Evolutionary conservation across 2,329 filamentous ascomycete species (phyloP).

Genomic region (Cladosporium austrohemisphaericum): DNA sequence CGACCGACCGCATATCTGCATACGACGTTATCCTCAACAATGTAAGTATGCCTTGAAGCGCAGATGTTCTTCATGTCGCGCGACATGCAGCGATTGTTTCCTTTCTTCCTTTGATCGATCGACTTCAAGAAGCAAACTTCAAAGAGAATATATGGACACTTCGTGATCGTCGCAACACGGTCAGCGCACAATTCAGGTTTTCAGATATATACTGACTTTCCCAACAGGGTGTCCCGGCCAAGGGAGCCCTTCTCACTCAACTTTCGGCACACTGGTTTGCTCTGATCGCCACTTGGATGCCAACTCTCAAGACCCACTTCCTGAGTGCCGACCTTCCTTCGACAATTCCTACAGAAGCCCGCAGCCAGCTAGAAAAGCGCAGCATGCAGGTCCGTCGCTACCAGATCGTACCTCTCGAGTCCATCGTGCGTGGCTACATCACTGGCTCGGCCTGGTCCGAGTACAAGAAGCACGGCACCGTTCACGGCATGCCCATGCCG

Average conservation of each 20-base stretch:
- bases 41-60: conserved; percentile 47
- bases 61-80: conserved; percentile 27
- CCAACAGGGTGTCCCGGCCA: conserved; percentile 60
- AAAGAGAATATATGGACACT: no score
- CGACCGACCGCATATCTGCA: conserved; percentile 87
- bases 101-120: not conserved
- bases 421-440: conserved; percentile 85
- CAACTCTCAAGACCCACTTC: conserved; percentile 61
- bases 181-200: no score
- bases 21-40: conserved; percentile 91
- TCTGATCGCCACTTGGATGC: conserved; percentile 54
- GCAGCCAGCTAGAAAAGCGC: conserved; percentile 51
- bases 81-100: not conserved
- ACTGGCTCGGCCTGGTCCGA: conserved; percentile 82
- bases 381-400: conserved; percentile 74
- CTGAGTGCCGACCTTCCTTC: conserved; percentile 55
- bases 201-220: not conserved
- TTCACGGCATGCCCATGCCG: conserved; percentile 71
- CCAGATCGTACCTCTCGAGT: conserved; percentile 73
- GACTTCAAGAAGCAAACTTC: not conserved
- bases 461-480: conserved; percentile 68
- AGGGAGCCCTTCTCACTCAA: conserved; percentile 64
- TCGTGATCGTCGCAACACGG: no score
- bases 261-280: conserved; percentile 68
- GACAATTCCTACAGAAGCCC: conserved; percentile 38